Base-by-base conservation (phyloP, 176 grass and related monocot genomes). In the Typha latifolia region DNA sequence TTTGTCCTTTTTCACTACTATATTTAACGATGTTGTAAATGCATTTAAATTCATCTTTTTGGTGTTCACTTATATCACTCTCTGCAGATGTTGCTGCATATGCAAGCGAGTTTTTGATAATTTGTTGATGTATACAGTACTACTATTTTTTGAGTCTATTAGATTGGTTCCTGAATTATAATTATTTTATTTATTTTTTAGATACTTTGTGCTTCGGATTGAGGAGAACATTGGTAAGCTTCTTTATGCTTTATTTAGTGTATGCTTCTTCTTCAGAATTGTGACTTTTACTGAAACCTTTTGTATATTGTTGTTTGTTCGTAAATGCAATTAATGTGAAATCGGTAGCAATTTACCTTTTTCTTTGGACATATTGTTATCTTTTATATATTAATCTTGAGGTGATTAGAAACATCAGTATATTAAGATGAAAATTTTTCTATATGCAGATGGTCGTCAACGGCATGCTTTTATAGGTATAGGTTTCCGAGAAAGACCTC, bases 401-500 rank as follows among this genome's bases (percentile, higher is more conserved):
- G 37, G 9, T 43, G 37, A 43, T 19, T 59, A 8, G 10, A 21
- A 59, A 19, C 8, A 21, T 9, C 20, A 59, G n/a, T 59, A 8
- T 18, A 15, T 56, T 57, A 18, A 57, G 5, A 10, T 57, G 52
- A 20, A 15, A 11, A 20, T 15, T 23, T 48, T 20, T 71, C 15
- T 47, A 72, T 27, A 19, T 87, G 61, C 73, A 99, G 94, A 55
- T 92, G 93, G 88, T 48, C 85, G 93, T 22, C 77, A 84, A 56
- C 78, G 93, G 49, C 93, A 96, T 86, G 93, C 93, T 61, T 96
- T 89, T 72, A 91, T 96, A 63, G 93, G 93, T 61, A 78, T 96
- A 77, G 94, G 94, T 64, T 99, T 99, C 81, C 86, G 94, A 13
- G 94, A 99, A 90, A 99, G 94, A 72, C 62, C 89, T 72, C 62